These are phyloP conservation scores for Corynascus novoguineensis DNA, from an alignment of 495 filamentous ascomycete species.

Conservation along the genomic window DNA sequence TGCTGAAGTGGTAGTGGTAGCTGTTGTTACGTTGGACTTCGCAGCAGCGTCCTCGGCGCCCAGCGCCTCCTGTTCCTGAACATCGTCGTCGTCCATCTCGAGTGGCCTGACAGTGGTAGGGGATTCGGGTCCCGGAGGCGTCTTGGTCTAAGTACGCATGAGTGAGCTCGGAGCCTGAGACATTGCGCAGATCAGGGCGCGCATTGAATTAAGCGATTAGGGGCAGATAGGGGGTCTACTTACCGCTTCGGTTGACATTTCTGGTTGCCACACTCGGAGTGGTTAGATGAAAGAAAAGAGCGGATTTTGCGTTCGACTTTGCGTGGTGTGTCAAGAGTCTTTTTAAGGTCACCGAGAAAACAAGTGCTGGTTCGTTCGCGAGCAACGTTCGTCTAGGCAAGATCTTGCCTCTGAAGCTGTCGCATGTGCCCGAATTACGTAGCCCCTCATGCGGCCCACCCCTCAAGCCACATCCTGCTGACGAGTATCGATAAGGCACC, in stretches of 20 bases:
- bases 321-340: too few relatives aligned
- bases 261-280: not conserved
- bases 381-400: not conserved
- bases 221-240: not conserved
- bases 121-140: slow-evolving; percentile 57
- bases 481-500: slow-evolving; percentile 21
- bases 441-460: slow-evolving; percentile 21
- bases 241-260: slow-evolving; percentile 10
- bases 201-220: not conserved
- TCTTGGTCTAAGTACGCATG: slow-evolving; percentile 29
- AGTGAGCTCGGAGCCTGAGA: slow-evolving; percentile 14
- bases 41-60: slow-evolving; percentile 32
- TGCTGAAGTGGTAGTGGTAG: slow-evolving; percentile 29
- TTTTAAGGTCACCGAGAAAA: too few relatives aligned
- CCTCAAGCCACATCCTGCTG: slow-evolving; percentile 10
- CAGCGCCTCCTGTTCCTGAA: slow-evolving; percentile 55
- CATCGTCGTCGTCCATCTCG: slow-evolving; percentile 81
- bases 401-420: slow-evolving; percentile 15
- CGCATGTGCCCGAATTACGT: slow-evolving; percentile 28
- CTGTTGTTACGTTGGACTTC: slow-evolving; percentile 36
- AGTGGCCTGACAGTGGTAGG: slow-evolving; percentile 76
- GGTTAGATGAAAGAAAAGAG: not conserved
- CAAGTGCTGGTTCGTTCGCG: too few relatives aligned
- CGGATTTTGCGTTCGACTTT: too few relatives aligned
- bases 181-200: slow-evolving; percentile 7